Conservation (phyloP, 2,329 filamentous ascomycete genomes). For the Magnaporthiopsis rhizophila region DNA sequence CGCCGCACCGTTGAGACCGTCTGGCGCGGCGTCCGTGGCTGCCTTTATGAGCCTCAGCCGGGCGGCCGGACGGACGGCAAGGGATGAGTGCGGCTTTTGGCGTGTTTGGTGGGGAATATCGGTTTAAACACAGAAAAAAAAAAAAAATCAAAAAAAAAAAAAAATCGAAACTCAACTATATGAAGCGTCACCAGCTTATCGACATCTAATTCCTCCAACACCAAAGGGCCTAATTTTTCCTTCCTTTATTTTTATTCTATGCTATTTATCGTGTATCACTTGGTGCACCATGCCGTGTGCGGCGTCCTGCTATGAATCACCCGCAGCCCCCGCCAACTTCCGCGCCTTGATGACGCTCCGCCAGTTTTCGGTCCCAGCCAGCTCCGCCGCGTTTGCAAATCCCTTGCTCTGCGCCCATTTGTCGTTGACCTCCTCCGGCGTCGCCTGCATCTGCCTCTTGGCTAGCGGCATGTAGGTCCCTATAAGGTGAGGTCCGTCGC, state of each 20-base stretch:
- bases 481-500: conserved; percentile 38
- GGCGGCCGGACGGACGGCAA: not conserved
- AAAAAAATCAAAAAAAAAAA: too few relatives aligned
- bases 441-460: conserved; percentile 38
- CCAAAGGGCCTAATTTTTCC: not conserved
- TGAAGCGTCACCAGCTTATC: too few relatives aligned
- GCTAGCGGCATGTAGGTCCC: conserved; percentile 50
- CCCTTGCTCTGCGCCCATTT: conserved; percentile 55
- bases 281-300: conserved; percentile 15
- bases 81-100: not conserved
- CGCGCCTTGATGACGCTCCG: conserved; percentile 20
- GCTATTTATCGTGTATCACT: conserved; percentile 10
- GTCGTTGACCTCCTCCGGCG: conserved; percentile 50
- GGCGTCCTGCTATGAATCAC: not conserved
- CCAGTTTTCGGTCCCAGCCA: conserved; percentile 30
- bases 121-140: too few relatives aligned
- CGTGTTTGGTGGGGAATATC: too few relatives aligned
- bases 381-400: conserved; percentile 42
- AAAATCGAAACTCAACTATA: too few relatives aligned
- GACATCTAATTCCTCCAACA: not conserved
- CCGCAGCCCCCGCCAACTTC: conserved; percentile 13
- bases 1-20: conserved; percentile 74
- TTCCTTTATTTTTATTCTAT: conserved; percentile 5
- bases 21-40: conserved; percentile 78
- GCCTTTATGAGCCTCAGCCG: conserved; percentile 60